phyloP scores from a whole-genome alignment of 495 filamentous ascomycete genomes.

The Penicillium malachiteum region DNA sequence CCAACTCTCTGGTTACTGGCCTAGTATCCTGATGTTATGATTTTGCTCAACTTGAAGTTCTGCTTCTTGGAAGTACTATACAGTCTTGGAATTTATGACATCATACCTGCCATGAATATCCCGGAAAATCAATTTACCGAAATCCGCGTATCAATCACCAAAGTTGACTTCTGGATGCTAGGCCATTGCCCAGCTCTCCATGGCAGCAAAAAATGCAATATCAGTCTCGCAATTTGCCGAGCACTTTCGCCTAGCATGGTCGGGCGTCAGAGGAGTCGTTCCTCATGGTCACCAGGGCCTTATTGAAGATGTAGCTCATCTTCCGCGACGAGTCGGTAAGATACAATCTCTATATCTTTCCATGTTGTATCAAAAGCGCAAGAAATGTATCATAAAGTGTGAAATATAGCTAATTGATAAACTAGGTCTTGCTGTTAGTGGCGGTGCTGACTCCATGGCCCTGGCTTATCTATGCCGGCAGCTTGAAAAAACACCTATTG shows the following conservation, averaged over 20 bases:
- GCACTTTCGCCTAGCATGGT: slow-evolving; percentile 50
- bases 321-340: slow-evolving; percentile 15
- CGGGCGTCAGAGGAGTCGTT: slow-evolving; percentile 26
- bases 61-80: no score
- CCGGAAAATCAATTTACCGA: not conserved
- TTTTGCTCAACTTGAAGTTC: no score
- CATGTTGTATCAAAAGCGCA: not conserved
- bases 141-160: not conserved
- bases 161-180: slow-evolving; percentile 4
- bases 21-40: no score
- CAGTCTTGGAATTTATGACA: no score
- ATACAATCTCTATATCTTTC: slow-evolving; percentile 5
- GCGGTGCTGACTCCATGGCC: slow-evolving; percentile 96
- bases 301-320: not conserved
- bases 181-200: slow-evolving; percentile 2
- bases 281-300: not conserved
- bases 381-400: not conserved
- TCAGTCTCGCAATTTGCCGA: slow-evolving; percentile 51
- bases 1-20: no score
- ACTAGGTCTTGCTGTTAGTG: slow-evolving; percentile 81
- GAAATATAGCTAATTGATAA: slow-evolving; percentile 6
- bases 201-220: slow-evolving; percentile 39
- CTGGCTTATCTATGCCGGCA: slow-evolving; percentile 69
- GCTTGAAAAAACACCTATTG: slow-evolving; percentile 28
- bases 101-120: no score